These are phyloP conservation scores for Ustilago crameri DNA, from an alignment of 1,284 basidiomycete species.

Conservation along the genomic window DNA sequence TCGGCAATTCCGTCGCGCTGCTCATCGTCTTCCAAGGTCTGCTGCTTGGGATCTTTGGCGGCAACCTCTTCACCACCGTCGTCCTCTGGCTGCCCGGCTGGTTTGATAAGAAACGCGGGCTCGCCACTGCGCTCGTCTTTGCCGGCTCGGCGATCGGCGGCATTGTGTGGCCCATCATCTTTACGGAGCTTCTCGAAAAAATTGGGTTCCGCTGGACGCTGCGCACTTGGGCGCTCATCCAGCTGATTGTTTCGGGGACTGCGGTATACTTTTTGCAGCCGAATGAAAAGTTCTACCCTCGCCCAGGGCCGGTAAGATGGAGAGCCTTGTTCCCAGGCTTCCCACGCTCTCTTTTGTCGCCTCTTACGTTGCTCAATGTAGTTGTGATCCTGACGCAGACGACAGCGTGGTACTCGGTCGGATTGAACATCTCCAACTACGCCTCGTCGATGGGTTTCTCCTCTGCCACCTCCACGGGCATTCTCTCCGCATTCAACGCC, in stretches of 20 bases:
- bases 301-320: conserved; percentile 19
- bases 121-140: conserved; percentile 56
- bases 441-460: conserved; percentile 48
- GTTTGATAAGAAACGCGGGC: conserved; percentile 49
- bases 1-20: conserved; percentile 35
- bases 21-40: conserved; percentile 56
- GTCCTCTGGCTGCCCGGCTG: conserved; percentile 57
- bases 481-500: conserved; percentile 60
- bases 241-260: conserved; percentile 37
- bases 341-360: conserved; percentile 23
- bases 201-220: conserved; percentile 59
- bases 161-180: conserved; percentile 54
- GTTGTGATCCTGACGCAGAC: conserved; percentile 43
- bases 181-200: conserved; percentile 31
- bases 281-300: neutral
- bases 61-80: conserved; percentile 50
- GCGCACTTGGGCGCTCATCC: conserved; percentile 36
- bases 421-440: conserved; percentile 57
- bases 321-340: conserved; percentile 24
- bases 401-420: conserved; percentile 50
- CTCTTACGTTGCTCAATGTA: conserved; percentile 25
- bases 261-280: conserved; percentile 32
- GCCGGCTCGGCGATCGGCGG: conserved; percentile 51
- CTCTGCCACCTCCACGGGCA: conserved; percentile 41
- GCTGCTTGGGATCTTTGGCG: conserved; percentile 45